These are phyloP conservation scores for Conoideocrella luteorostrata DNA, from an alignment of 2,329 filamentous ascomycete genomes.

Conservation along the genomic window DNA sequence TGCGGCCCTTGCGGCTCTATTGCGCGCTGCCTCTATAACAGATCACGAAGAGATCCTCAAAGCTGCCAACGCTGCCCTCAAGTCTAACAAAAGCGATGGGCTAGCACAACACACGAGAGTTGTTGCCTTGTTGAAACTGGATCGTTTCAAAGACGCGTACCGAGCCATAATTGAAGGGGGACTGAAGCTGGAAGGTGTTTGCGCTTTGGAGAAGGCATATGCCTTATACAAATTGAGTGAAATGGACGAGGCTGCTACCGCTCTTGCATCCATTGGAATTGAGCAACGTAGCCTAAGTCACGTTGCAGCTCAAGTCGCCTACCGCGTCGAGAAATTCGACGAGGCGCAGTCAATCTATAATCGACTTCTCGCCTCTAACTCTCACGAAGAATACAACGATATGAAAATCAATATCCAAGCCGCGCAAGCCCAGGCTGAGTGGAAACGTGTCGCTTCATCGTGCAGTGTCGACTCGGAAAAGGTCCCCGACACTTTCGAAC, in stretches of 20 bases:
- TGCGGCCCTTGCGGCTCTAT: constrained; percentile 45
- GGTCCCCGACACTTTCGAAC: constrained; percentile 71
- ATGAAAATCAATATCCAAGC: constrained; percentile 71
- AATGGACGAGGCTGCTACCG: constrained; percentile 55
- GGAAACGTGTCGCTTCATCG: constrained; percentile 46
- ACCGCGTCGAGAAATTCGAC: constrained; percentile 67
- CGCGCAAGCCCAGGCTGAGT: constrained; percentile 64
- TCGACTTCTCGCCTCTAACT: constrained; percentile 41
- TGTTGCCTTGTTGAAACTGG: constrained; percentile 72
- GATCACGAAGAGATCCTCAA: constrained; percentile 71
- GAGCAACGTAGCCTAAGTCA: constrained; percentile 38
- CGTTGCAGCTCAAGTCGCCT: constrained; percentile 61
- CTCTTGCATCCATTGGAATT: constrained; percentile 28
- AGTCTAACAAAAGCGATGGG: constrained; percentile 51
- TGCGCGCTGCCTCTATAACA: constrained; percentile 49
- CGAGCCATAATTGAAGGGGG: constrained; percentile 60
- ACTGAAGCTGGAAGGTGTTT: constrained; percentile 52
- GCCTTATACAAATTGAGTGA: constrained; percentile 76
- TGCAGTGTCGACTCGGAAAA: constrained; percentile 43
- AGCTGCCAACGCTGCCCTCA: constrained; percentile 54
- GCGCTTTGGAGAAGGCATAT: constrained; percentile 67
- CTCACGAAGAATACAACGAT: constrained; percentile 63
- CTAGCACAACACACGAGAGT: constrained; percentile 63
- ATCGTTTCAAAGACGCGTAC: constrained; percentile 73
- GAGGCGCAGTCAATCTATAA: constrained; percentile 59